Evolutionary conservation across 805 yeast species (phyloP).

Genomic region (Lachancea thermotolerans): DNA sequence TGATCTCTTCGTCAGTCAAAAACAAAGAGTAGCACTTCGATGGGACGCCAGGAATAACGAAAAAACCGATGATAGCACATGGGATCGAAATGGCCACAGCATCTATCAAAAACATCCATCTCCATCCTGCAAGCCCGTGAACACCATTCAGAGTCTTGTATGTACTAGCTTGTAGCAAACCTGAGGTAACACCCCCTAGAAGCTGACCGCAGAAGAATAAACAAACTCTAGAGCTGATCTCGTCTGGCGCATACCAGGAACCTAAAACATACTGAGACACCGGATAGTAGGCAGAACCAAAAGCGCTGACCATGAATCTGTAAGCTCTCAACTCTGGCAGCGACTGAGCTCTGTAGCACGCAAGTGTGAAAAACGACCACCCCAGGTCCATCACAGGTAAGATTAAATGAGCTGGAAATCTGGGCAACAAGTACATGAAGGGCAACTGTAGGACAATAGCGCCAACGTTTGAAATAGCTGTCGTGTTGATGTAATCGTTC

Average conservation of each 20-base stretch:
- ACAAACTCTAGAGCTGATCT: slow-evolving; percentile 57
- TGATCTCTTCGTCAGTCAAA: slow-evolving; percentile 52
- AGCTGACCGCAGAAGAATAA: slow-evolving; percentile 50
- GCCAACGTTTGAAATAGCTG: slow-evolving; percentile 56
- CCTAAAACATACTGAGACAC: slow-evolving; percentile 55
- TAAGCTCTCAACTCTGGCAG: slow-evolving; percentile 50
- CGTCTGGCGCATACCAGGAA: slow-evolving; percentile 53
- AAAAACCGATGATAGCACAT: slow-evolving; percentile 43
- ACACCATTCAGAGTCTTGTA: slow-evolving; percentile 37
- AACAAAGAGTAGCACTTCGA: slow-evolving; percentile 48
- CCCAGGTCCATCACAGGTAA: slow-evolving; percentile 51
- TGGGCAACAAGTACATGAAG: slow-evolving; percentile 52
- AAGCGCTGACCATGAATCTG: slow-evolving; percentile 60
- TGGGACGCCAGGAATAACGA: slow-evolving; percentile 55
- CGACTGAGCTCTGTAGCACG: slow-evolving; percentile 43
- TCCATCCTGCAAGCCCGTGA: slow-evolving; percentile 50
- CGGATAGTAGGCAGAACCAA: slow-evolving; percentile 65
- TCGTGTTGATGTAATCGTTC: slow-evolving; percentile 56
- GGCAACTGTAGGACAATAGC: slow-evolving; percentile 59
- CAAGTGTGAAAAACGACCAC: slow-evolving; percentile 65
- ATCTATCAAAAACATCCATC: slow-evolving; percentile 63
- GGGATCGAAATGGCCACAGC: slow-evolving; percentile 45
- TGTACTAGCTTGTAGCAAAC: slow-evolving; percentile 43
- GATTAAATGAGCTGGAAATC: slow-evolving; percentile 44
- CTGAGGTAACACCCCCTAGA: slow-evolving; percentile 47